Evolutionary conservation across 306 rosid species (phyloP).

Genomic region (Cyamopsis tetragonoloba): DNA sequence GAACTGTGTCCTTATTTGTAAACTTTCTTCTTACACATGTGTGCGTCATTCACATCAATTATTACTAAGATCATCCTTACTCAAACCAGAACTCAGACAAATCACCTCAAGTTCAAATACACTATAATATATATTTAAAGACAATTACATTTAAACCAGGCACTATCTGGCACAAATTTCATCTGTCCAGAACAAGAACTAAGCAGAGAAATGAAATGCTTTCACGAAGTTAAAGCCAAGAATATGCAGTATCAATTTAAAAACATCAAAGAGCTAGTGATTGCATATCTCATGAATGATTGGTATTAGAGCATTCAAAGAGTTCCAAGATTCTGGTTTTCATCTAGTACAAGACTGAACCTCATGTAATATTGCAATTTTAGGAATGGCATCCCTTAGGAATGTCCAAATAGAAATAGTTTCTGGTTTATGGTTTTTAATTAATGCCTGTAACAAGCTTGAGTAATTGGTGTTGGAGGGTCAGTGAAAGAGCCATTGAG

Average conservation of each 20-base stretch:
- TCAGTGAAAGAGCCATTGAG: slow-evolving; percentile 59
- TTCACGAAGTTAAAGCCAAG: not conserved
- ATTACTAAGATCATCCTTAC: too few relatives aligned
- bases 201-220: not conserved
- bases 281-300: not conserved
- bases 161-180: not conserved
- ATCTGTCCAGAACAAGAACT: not conserved
- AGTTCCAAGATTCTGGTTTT: not conserved
- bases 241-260: not conserved
- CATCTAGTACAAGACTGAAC: not conserved
- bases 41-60: too few relatives aligned
- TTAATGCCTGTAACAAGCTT: slow-evolving; percentile 61
- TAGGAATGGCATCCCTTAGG: not conserved
- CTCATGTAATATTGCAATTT: not conserved
- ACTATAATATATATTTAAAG: not conserved
- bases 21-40: too few relatives aligned
- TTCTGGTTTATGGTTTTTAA: not conserved
- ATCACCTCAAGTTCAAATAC: not conserved
- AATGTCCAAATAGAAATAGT: not conserved
- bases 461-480: slow-evolving; percentile 63
- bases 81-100: not conserved
- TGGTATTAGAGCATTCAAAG: not conserved
- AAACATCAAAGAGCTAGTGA: not conserved
- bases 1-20: too few relatives aligned
- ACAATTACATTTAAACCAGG: not conserved